Evolutionary conservation across 2,329 filamentous ascomycete genomes (phyloP).

Genomic region (Colletotrichum endophyticum): DNA sequence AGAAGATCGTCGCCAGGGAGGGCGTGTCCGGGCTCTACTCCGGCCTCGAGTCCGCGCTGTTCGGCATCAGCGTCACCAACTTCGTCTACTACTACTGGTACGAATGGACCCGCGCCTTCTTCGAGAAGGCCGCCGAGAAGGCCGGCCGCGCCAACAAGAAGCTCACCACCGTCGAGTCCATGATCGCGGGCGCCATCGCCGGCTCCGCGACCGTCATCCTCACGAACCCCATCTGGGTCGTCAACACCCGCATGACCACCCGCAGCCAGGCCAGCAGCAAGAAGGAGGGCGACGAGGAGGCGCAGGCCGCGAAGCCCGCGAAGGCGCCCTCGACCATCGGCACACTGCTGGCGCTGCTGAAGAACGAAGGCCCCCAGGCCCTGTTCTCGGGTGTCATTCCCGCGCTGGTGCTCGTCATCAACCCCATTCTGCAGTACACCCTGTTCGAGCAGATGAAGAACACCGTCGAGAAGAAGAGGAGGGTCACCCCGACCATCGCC

Average conservation of each 20-base stretch:
- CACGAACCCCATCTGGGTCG: conserved; percentile 98
- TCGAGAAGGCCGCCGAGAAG: conserved; percentile 77
- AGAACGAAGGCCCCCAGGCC: conserved; percentile 81
- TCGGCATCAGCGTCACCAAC: conserved; percentile 98
- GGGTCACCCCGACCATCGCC: conserved; percentile 83
- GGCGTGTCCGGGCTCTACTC: conserved; percentile 89
- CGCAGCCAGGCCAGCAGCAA: conserved; percentile 55
- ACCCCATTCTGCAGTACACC: conserved; percentile 98
- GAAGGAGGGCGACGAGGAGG: conserved; percentile 40
- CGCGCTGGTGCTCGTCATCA: conserved; percentile 92
- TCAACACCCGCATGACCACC: conserved; percentile 98
- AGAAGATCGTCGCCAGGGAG: conserved; percentile 88
- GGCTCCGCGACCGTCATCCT: conserved; percentile 93
- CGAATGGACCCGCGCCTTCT: conserved; percentile 91
- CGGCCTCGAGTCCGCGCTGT: conserved; percentile 90
- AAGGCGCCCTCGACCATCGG: conserved; percentile 76
- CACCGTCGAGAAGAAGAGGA: conserved; percentile 71
- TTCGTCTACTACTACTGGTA: conserved; percentile 99
- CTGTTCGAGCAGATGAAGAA: conserved; percentile 99
- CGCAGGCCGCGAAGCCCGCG: conserved; percentile 42
- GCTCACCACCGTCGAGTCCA: conserved; percentile 89
- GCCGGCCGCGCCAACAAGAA: conserved; percentile 77
- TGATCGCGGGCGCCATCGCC: conserved; percentile 93
- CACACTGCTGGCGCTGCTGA: conserved; percentile 80
- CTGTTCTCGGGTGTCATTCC: conserved; percentile 94